Conservation (phyloP, 139 green algal genomes). For the Chlamydomonas asymmetrica region DNA sequence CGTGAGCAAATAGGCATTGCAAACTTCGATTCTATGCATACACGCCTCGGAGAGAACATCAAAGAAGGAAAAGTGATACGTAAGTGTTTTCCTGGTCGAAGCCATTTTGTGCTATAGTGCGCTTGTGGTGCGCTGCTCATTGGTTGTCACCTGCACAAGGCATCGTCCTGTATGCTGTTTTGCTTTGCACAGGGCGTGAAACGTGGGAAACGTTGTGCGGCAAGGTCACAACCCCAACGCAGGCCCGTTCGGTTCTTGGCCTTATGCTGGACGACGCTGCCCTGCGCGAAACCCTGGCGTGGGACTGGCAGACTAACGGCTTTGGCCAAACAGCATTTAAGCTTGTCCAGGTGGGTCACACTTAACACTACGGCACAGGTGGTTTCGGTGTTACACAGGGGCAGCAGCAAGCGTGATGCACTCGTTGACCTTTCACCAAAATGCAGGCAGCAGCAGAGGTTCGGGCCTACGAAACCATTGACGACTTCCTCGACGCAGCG, state of each 20-base stretch:
- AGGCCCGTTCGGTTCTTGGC: conserved; percentile 5
- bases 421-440: not conserved
- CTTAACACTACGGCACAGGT: no score
- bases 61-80: no score
- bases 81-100: no score
- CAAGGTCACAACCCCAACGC: not conserved
- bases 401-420: not conserved
- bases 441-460: not conserved
- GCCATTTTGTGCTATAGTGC: no score
- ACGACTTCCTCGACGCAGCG: not conserved
- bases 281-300: conserved; percentile 1
- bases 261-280: conserved; percentile 16
- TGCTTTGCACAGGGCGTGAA: conserved; percentile 11
- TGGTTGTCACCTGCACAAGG: no score
- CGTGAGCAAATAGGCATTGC: no score
- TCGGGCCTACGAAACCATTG: not conserved
- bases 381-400: no score
- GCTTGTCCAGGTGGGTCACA: conserved; percentile 27
- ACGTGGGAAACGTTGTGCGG: conserved; percentile 22
- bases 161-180: no score
- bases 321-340: conserved; percentile 23
- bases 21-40: no score
- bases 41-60: no score
- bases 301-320: conserved; percentile 25
- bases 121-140: no score